Percentiles rank a stretch among this genome's conserved stretches.
phyloP scores from a whole-genome alignment of 495 filamentous ascomycete genomes.

The Glonium stellatum region DNA sequence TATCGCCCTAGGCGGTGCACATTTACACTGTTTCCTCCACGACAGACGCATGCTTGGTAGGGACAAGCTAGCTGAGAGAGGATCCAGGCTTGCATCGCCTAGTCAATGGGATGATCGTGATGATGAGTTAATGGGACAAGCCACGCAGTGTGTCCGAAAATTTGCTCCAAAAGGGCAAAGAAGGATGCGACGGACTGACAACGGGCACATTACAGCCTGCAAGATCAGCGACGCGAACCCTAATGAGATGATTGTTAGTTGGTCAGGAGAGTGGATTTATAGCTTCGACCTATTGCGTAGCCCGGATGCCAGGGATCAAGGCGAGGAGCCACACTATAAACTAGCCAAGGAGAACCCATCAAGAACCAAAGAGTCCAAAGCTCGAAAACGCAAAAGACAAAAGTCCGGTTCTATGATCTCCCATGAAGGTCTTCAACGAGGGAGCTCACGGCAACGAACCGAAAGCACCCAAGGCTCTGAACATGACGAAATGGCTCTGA shows the following conservation, averaged over 20 bases:
- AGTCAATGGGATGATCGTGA: slow-evolving; percentile 33
- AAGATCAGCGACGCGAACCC: slow-evolving; percentile 74
- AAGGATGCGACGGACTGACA: slow-evolving; percentile 47
- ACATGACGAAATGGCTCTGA: slow-evolving; percentile 39
- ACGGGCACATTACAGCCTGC: slow-evolving; percentile 67
- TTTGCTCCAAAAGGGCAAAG: slow-evolving; percentile 58
- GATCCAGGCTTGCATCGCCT: slow-evolving; percentile 36
- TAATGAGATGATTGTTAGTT: slow-evolving; percentile 67
- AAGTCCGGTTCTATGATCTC: slow-evolving; percentile 43
- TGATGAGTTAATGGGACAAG: slow-evolving; percentile 54
- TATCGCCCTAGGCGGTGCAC: slow-evolving; percentile 65
- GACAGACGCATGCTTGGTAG: slow-evolving; percentile 68
- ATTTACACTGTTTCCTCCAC: slow-evolving; percentile 69
- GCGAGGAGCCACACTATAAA: slow-evolving; percentile 20
- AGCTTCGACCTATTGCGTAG: slow-evolving; percentile 63
- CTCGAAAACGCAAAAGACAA: slow-evolving; percentile 53
- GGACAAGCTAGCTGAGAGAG: slow-evolving; percentile 49
- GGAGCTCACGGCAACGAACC: slow-evolving; percentile 40
- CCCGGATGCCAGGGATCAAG: slow-evolving; percentile 47
- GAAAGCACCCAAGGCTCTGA: slow-evolving; percentile 34
- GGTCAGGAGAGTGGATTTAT: slow-evolving; percentile 71
- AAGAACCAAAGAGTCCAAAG: slow-evolving; percentile 33
- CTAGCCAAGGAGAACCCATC: slow-evolving; percentile 22
- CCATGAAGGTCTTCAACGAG: slow-evolving; percentile 38
- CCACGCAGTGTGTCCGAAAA: slow-evolving; percentile 62